Evolutionary conservation across 176 grass and related monocot genomes (phyloP).

Genomic region (Avena atlantica): DNA sequence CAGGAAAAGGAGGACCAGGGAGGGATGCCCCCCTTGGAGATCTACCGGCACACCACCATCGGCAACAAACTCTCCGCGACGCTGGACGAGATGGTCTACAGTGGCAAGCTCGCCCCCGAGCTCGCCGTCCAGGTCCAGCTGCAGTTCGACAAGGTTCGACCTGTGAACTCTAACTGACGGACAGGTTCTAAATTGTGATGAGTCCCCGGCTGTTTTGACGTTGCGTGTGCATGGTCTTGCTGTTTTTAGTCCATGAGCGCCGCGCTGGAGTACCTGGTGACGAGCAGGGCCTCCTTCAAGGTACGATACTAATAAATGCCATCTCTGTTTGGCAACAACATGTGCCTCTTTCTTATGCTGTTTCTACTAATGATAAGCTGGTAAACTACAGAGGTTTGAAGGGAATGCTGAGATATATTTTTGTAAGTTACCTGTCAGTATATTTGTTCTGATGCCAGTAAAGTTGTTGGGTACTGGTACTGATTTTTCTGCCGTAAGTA

Average conservation of each 20-base stretch:
- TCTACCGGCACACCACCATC: conserved; percentile 80
- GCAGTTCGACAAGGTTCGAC: conserved; percentile 84
- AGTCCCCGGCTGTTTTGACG: neutral
- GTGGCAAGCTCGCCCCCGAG: conserved; percentile 63
- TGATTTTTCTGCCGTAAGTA: neutral
- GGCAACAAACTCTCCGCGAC: conserved; percentile 72
- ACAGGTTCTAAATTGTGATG: neutral
- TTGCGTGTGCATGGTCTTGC: conserved; percentile 9
- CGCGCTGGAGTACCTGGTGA: conserved; percentile 70
- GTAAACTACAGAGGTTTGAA: neutral
- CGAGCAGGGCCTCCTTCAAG: conserved; percentile 78
- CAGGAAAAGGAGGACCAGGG: conserved; percentile 7
- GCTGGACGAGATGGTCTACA: conserved; percentile 79
- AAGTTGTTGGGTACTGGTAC: too few species aligned
- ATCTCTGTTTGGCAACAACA: neutral
- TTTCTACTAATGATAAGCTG: too few species aligned
- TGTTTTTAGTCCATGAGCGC: conserved; percentile 80
- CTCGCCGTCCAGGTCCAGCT: conserved; percentile 81
- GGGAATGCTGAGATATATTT: neutral
- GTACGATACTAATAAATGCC: conserved; percentile 27
- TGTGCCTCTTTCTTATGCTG: too few species aligned
- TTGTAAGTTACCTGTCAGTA: neutral
- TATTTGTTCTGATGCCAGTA: too few species aligned
- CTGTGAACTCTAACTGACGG: conserved; percentile 1
- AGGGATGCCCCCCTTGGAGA: conserved; percentile 78